Conservation (phyloP, 495 filamentous ascomycete species). For the Penicillium bovifimosum region DNA sequence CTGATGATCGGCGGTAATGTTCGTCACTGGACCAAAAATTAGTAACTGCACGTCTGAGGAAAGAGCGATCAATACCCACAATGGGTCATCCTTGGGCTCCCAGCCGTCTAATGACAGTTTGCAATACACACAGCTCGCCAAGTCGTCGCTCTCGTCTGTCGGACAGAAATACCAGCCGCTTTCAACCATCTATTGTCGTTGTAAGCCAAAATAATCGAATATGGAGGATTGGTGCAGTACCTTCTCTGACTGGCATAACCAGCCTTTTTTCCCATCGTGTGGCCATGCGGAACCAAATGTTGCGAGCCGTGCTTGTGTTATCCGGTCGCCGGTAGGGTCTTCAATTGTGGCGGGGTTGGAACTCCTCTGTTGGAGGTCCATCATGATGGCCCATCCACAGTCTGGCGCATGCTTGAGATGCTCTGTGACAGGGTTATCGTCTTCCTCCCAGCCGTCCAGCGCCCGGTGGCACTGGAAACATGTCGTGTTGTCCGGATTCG, state of each 20-base stretch:
- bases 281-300: slow-evolving; percentile 81
- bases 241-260: slow-evolving; percentile 82
- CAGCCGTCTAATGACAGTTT: slow-evolving; percentile 79
- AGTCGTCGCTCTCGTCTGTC: slow-evolving; percentile 69
- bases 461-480: slow-evolving; percentile 79
- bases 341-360: slow-evolving; percentile 59
- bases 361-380: slow-evolving; percentile 59
- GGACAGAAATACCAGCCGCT: slow-evolving; percentile 94
- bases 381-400: slow-evolving; percentile 85
- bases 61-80: slow-evolving; percentile 47
- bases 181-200: slow-evolving; percentile 66
- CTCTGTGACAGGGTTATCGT: slow-evolving; percentile 73
- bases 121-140: slow-evolving; percentile 86
- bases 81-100: slow-evolving; percentile 85
- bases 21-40: slow-evolving; percentile 58
- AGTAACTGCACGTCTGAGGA: slow-evolving; percentile 21
- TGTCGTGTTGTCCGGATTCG: slow-evolving; percentile 76
- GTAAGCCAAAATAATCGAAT: slow-evolving; percentile 13
- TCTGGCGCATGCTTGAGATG: slow-evolving; percentile 74
- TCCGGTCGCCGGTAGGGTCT: slow-evolving; percentile 63
- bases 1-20: slow-evolving; percentile 69
- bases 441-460: slow-evolving; percentile 83
- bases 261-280: slow-evolving; percentile 80
- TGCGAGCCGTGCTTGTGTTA: slow-evolving; percentile 68
- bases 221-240: slow-evolving; percentile 36